These are phyloP conservation scores for Trichosporon sp. DNA, from an alignment of 1,284 basidiomycete genomes.

Conservation along the genomic window DNA sequence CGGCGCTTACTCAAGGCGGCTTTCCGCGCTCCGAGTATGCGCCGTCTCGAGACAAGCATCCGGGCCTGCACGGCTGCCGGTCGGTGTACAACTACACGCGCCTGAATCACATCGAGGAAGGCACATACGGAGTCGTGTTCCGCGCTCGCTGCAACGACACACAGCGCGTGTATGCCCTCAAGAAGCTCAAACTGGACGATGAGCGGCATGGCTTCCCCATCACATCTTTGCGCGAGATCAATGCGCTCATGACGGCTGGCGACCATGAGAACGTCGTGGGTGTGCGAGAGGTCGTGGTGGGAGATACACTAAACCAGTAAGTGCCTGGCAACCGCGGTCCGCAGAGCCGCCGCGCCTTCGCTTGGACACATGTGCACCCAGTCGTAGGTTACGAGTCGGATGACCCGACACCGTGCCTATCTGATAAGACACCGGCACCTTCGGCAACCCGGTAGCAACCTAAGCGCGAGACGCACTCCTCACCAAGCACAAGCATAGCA, in stretches of 20 bases:
- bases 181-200: conserved; percentile 96
- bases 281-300: conserved; percentile 93
- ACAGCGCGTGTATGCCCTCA: conserved; percentile 90
- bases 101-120: conserved; percentile 98
- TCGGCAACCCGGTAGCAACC: no score
- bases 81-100: conserved; percentile 89
- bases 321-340: no score
- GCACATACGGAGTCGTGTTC: conserved; percentile 96
- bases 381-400: no score
- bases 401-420: conserved; percentile 19
- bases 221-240: conserved; percentile 89
- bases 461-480: no score
- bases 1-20: conserved; percentile 6
- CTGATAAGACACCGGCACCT: no score
- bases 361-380: no score
- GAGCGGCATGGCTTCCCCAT: conserved; percentile 98
- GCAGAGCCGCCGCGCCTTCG: no score
- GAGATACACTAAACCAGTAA: conserved; percentile 98
- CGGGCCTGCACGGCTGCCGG: conserved; percentile 70
- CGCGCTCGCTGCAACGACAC: conserved; percentile 89
- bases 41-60: conserved; percentile 68
- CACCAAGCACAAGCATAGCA: no score
- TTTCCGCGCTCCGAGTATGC: conserved; percentile 50
- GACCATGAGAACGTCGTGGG: conserved; percentile 91
- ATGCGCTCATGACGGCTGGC: conserved; percentile 79